phyloP scores from a whole-genome alignment of 169 alveolate species.

The Pseudocohnilembus persalinus region DNA sequence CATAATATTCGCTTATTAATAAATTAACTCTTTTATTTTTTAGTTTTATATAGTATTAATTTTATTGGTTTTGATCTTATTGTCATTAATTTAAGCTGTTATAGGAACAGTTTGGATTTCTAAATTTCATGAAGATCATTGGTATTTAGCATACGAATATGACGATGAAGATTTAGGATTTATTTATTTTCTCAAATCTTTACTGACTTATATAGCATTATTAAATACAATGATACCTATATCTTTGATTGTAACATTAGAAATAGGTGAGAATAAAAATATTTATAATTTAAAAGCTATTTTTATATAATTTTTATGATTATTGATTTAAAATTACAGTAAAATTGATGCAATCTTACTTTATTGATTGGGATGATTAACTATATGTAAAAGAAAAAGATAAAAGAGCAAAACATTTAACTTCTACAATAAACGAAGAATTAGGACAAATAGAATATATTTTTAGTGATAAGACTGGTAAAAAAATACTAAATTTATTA shows the following conservation, averaged over 20 bases:
- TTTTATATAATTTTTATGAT: neutral
- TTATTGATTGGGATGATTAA: slow-evolving; percentile 64
- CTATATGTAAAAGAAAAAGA: slow-evolving; percentile 58
- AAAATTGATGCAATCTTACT: slow-evolving; percentile 68
- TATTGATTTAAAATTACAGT: slow-evolving; percentile 25
- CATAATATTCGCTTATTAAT: neutral
- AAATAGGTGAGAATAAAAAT: slow-evolving; percentile 62
- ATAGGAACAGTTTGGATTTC: slow-evolving; percentile 8
- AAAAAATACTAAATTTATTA: neutral
- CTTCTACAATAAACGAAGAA: slow-evolving; percentile 81
- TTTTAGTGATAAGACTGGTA: slow-evolving; percentile 86
- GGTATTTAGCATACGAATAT: too few relatives aligned
- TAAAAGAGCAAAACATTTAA: slow-evolving; percentile 55
- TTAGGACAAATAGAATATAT: slow-evolving; percentile 76
- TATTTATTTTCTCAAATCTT: too few relatives aligned
- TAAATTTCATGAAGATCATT: too few relatives aligned
- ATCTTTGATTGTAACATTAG: slow-evolving; percentile 75
- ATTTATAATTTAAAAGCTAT: neutral
- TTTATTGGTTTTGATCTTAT: slow-evolving; percentile 6
- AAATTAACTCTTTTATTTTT: neutral
- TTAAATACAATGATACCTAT: slow-evolving; percentile 83
- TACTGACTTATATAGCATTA: slow-evolving; percentile 55
- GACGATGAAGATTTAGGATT: too few relatives aligned
- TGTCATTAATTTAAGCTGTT: slow-evolving; percentile 9
- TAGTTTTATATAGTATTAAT: neutral